phyloP scores from a whole-genome alignment of 305 asterid genomes.

The Fraxinus baroniana region DNA sequence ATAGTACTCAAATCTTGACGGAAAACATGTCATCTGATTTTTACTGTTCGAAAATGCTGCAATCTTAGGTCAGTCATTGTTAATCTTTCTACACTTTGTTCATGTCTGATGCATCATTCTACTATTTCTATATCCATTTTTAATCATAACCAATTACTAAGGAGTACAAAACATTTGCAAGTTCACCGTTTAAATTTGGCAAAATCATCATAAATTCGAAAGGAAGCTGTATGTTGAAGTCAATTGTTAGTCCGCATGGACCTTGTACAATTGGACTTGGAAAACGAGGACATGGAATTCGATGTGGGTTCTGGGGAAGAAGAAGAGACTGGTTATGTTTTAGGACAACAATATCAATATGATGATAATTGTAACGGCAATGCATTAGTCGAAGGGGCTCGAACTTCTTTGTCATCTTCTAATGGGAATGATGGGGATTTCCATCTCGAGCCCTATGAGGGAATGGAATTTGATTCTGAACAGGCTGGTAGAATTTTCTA shows the following conservation, averaged over 20 bases:
- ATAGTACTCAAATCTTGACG: not conserved
- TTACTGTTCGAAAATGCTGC: not conserved
- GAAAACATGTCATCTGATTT: not conserved
- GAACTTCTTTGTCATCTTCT: not conserved
- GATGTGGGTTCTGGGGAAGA: slow-evolving; percentile 71
- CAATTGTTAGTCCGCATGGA: not conserved
- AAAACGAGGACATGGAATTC: slow-evolving; percentile 65
- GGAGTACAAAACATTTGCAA: not conserved
- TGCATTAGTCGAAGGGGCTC: slow-evolving; percentile 5
- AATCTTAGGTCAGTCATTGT: not conserved
- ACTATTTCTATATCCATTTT: not conserved
- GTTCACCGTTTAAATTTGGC: not conserved
- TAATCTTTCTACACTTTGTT: not conserved
- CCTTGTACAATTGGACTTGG: slow-evolving; percentile 35
- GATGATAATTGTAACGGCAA: slow-evolving; percentile 49
- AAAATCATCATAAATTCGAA: not conserved
- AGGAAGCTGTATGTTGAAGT: not conserved
- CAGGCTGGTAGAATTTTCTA: slow-evolving; percentile 91
- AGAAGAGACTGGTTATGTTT: slow-evolving; percentile 34
- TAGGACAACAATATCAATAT: slow-evolving; percentile 39
- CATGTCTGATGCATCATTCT: not conserved
- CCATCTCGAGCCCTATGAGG: slow-evolving; percentile 83
- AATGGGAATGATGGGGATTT: slow-evolving; percentile 52
- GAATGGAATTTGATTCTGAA: slow-evolving; percentile 94
- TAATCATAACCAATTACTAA: not conserved